Evolutionary conservation across 192 early-diverging fungal species (phyloP).

Genomic region (Spinellus fusiger): DNA sequence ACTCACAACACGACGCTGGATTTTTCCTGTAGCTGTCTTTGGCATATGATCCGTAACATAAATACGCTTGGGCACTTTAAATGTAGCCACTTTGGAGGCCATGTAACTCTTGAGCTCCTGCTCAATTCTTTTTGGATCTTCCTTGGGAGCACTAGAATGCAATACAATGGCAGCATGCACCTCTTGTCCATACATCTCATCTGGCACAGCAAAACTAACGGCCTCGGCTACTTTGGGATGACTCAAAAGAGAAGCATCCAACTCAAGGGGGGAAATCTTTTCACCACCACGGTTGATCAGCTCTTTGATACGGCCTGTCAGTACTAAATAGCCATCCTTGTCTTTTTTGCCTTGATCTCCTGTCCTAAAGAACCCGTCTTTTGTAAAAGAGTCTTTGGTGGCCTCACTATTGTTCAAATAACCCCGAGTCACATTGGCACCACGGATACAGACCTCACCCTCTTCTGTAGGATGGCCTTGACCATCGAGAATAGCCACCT

Average conservation of each 20-base stretch:
- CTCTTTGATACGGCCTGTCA: conserved; percentile 87
- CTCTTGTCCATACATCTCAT: conserved; percentile 79
- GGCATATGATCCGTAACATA: conserved; percentile 59
- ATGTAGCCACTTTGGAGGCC: conserved; percentile 51
- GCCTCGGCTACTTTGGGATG: conserved; percentile 69
- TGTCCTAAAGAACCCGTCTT: conserved; percentile 74
- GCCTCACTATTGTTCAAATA: conserved; percentile 69
- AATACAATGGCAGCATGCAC: conserved; percentile 70
- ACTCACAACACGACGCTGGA: conserved; percentile 29
- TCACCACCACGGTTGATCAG: conserved; percentile 88
- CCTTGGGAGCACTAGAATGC: conserved; percentile 26
- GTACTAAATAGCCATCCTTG: conserved; percentile 65
- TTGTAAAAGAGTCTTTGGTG: conserved; percentile 54
- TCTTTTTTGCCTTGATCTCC: conserved; percentile 81
- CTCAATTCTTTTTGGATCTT: conserved; percentile 23
- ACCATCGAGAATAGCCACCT: conserved; percentile 61
- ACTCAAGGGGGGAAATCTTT: conserved; percentile 85
- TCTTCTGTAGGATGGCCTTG: conserved; percentile 43
- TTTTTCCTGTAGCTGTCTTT: conserved; percentile 71
- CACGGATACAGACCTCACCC: conserved; percentile 84
- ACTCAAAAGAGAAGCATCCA: conserved; percentile 65
- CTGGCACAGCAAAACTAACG: conserved; percentile 66
- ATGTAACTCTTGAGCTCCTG: conserved; percentile 46
- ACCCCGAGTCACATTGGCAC: conserved; percentile 72
- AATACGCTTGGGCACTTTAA: conserved; percentile 69